Conservation (phyloP, 2,329 filamentous ascomycete species). For the Ophiosphaerella narmari region DNA sequence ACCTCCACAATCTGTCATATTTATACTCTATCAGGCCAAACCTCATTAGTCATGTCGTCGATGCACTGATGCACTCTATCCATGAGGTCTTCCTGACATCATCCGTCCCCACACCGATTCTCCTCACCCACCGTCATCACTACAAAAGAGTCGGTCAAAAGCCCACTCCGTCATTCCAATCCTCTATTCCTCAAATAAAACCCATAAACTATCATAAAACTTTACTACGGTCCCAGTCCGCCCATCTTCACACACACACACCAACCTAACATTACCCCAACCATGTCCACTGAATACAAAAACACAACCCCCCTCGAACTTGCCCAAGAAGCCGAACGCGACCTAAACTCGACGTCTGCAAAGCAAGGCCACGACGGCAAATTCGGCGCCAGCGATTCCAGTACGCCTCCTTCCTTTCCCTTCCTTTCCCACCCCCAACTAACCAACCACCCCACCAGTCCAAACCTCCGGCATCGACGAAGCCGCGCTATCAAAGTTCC, state of each 20-base stretch:
- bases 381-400: slow-evolving; percentile 31
- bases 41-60: no score
- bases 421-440: no score
- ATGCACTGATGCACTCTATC: not conserved
- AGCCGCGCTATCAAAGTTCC: slow-evolving; percentile 48
- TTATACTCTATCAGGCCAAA: no score
- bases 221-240: no score
- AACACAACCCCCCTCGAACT: slow-evolving; percentile 49
- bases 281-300: slow-evolving; percentile 52
- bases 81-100: slow-evolving; percentile 29
- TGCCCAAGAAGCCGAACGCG: slow-evolving; percentile 55
- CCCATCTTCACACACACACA: no score
- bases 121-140: slow-evolving; percentile 4
- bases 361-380: slow-evolving; percentile 45
- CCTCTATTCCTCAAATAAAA: no score
- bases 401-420: slow-evolving; percentile 27
- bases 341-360: slow-evolving; percentile 51
- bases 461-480: slow-evolving; percentile 48
- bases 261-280: slow-evolving; percentile 5
- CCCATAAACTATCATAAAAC: no score
- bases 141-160: slow-evolving; percentile 2
- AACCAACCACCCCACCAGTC: not conserved
- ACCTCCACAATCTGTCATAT: no score
- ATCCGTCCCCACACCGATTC: slow-evolving; percentile 12
- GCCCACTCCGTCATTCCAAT: no score